These are phyloP conservation scores for Centaurea solstitialis DNA, from an alignment of 129 eudicot species.

Conservation along the genomic window DNA sequence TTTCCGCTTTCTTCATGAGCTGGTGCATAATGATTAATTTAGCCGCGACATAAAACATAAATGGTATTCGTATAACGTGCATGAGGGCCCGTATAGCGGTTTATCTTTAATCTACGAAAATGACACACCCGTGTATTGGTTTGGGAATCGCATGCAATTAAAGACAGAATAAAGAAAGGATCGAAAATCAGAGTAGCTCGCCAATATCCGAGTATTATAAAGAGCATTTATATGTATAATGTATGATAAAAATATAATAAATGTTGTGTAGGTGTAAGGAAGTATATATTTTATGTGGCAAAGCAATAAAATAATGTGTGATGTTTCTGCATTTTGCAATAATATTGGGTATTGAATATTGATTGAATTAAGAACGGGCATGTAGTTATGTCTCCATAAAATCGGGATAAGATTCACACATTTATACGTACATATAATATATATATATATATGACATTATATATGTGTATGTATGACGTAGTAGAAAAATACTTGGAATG, in stretches of 20 bases:
- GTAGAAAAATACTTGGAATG: neutral
- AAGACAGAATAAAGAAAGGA: neutral
- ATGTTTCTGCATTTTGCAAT: constrained; percentile 6
- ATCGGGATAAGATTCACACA: constrained; percentile 33
- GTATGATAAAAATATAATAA: constrained; percentile 8
- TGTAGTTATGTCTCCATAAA: constrained; percentile 24
- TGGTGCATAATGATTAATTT: neutral
- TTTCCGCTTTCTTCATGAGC: neutral
- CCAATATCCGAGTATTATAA: neutral
- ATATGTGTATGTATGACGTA: neutral
- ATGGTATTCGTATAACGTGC: neutral
- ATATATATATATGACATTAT: neutral
- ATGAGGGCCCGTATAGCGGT: neutral
- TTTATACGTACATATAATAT: neutral
- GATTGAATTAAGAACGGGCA: neutral
- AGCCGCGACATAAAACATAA: neutral
- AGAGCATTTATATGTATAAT: neutral
- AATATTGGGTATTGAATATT: neutral
- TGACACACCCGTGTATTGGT: neutral
- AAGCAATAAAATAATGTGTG: constrained; percentile 11
- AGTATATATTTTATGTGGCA: constrained; percentile 25
- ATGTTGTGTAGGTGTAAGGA: constrained; percentile 19
- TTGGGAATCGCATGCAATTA: neutral
- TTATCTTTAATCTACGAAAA: neutral
- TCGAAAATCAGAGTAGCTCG: neutral